Evolutionary conservation across 768 basidiomycete species (phyloP).

Genomic region (Phallus indusiatus): DNA sequence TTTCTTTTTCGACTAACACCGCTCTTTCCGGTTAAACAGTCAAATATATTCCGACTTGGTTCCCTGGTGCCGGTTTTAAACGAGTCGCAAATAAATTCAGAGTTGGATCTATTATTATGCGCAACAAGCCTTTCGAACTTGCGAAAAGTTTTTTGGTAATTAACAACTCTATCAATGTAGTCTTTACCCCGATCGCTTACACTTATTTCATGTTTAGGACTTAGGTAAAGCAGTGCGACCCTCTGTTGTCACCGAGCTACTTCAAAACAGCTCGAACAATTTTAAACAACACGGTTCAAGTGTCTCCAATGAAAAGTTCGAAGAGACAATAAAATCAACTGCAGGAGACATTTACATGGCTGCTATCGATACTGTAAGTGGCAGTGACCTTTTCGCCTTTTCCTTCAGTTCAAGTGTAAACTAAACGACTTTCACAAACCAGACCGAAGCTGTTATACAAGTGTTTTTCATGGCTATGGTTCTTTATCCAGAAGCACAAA

Average conservation of each 20-base stretch:
- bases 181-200: too few species aligned
- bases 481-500: constrained; percentile 22
- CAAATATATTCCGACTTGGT: constrained; percentile 43
- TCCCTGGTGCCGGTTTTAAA: constrained; percentile 43
- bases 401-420: too few species aligned
- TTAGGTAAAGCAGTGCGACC: too few species aligned
- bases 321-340: constrained; percentile 7
- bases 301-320: neutral
- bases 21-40: constrained; percentile 24
- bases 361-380: neutral
- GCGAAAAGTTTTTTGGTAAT: too few species aligned
- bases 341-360: constrained; percentile 5
- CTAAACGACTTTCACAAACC: neutral
- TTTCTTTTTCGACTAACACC: neutral
- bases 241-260: too few species aligned
- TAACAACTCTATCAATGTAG: too few species aligned
- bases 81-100: neutral
- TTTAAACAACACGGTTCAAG: neutral
- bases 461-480: constrained; percentile 24
- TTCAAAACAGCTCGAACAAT: neutral
- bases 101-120: too few species aligned
- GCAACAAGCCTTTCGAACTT: too few species aligned
- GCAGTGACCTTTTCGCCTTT: neutral
- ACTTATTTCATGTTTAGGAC: too few species aligned
- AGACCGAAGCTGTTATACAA: constrained; percentile 10